Evolutionary conservation across 768 basidiomycete genomes (phyloP), one percentile per base, ranked within the genome.

Genomic region (Mycena pura): DNA sequence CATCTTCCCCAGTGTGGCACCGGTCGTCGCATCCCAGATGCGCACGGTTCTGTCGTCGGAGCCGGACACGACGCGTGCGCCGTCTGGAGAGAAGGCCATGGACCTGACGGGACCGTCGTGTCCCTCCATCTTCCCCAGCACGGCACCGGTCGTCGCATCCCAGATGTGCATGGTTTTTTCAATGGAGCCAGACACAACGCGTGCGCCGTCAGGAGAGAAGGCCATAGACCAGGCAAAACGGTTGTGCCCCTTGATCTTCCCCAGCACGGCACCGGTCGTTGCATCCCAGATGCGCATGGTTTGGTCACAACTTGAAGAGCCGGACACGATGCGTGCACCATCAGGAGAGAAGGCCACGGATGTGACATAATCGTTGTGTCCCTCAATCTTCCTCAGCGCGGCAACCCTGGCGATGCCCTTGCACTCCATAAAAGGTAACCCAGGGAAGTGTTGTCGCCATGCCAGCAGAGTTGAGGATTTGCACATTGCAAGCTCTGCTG

Each of bases 401-500:
- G 19, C 22, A 34, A 22, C 28, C 44, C 17, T 2, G 4, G 44
- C 21, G 32, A 56, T 46, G 17, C 31, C 29, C 39, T 46, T 25
- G 32, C 24, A 32, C 24, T 56, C 17, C 19, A 46, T 25, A 15
- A 10, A 19, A 7, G 54, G 29, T n/a, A 56, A 17, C 40, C 32
- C 19, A 10, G 8, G 54, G 43, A 56, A 56, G 24, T 46, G 29
- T 8, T 24, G 6, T 22, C 15, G 22, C 54, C 54, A 56, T 17
- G 19, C 3, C 22, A 36, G 5, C 32, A 17, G 32, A 36, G 31
- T 28, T n/a, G 19, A 36, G 14, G 38, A 24, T n/a, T n/a, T n/a
- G n/a, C n/a, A n/a, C n/a, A n/a, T n/a, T n/a, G n/a, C 52, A n/a
- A 40, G 31, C 15, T 54, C 52, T 31, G 28, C 27, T 54, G 52